Conservation (phyloP, 805 yeast species). For the Torulaspora delbrueckii region DNA sequence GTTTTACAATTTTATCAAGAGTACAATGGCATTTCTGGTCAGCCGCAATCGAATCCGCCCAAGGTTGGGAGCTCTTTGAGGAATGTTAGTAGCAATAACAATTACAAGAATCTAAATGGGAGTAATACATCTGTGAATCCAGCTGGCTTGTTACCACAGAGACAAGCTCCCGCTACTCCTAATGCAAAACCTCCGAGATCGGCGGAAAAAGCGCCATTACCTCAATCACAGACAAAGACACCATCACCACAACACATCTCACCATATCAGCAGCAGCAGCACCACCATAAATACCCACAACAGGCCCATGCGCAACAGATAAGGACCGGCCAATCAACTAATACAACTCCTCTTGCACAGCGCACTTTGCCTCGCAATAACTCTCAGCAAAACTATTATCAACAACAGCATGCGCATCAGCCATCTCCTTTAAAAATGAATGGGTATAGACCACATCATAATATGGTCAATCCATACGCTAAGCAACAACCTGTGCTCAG, state of each 20-base stretch:
- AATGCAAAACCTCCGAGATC: conserved; percentile 10
- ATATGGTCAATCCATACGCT: conserved; percentile 24
- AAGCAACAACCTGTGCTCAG: conserved; percentile 11
- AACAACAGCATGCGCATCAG: conserved; percentile 18
- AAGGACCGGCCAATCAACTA: conserved; percentile 3
- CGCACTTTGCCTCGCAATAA: conserved; percentile 9
- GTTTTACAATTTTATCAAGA: conserved; percentile 74
- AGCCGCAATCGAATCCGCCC: conserved; percentile 1
- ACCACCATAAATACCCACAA: conserved; percentile 5
- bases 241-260: conserved; percentile 9
- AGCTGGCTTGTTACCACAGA: conserved; percentile 22
- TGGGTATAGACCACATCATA: conserved; percentile 24
- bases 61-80: conserved; percentile 5
- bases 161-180: conserved; percentile 31
- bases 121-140: conserved; percentile 12
- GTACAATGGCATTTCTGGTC: conserved; percentile 32
- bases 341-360: conserved; percentile 2
- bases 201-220: conserved; percentile 4
- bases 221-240: conserved; percentile 7
- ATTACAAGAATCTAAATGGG: conserved; percentile 4
- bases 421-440: conserved; percentile 13
- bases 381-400: conserved; percentile 14
- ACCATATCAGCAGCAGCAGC: conserved; percentile 11
- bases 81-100: conserved; percentile 9
- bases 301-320: conserved; percentile 7